These are phyloP conservation scores for Crithidia fasciculata DNA, from an alignment of 208 protist genomes.

Conservation along the genomic window DNA sequence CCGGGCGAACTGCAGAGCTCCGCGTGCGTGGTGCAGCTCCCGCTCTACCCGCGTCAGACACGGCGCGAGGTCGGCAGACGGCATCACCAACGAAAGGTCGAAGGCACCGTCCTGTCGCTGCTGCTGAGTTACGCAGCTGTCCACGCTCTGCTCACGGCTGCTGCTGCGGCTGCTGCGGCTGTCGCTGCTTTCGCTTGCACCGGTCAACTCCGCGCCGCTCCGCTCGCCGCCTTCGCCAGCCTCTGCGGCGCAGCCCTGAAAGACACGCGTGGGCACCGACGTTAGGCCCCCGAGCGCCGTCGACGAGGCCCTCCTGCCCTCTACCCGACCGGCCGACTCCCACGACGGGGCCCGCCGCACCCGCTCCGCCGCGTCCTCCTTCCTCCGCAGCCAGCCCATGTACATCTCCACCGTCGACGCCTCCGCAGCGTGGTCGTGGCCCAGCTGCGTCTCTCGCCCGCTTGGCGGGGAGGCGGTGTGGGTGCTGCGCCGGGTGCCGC, in stretches of 20 bases:
- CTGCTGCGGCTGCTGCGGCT: neutral
- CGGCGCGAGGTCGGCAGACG: slow-evolving; percentile 19
- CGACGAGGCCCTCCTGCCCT: no score
- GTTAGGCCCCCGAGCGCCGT: neutral
- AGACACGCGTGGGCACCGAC: neutral
- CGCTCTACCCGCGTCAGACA: slow-evolving; percentile 33
- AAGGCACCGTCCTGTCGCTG: slow-evolving; percentile 9
- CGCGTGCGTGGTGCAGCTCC: slow-evolving; percentile 29
- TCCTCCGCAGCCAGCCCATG: slow-evolving; percentile 26
- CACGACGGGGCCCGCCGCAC: neutral
- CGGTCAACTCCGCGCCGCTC: slow-evolving; percentile 1
- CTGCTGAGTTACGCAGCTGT: slow-evolving; percentile 11
- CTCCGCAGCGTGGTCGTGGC: neutral
- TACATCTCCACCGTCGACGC: slow-evolving; percentile 27
- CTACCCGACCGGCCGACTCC: neutral
- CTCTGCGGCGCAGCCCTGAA: neutral
- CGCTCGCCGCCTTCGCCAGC: slow-evolving; percentile 2
- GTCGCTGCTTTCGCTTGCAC: neutral
- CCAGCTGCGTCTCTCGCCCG: slow-evolving; percentile 9
- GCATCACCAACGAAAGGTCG: slow-evolving; percentile 21
- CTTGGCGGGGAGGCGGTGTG: neutral
- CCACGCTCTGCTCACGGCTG: neutral
- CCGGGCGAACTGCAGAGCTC: slow-evolving; percentile 65
- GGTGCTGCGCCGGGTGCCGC: neutral
- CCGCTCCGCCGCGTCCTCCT: slow-evolving; percentile 3